Evolutionary conservation across 768 basidiomycete genomes (phyloP).

Genomic region (Infundibulicybe gibba): DNA sequence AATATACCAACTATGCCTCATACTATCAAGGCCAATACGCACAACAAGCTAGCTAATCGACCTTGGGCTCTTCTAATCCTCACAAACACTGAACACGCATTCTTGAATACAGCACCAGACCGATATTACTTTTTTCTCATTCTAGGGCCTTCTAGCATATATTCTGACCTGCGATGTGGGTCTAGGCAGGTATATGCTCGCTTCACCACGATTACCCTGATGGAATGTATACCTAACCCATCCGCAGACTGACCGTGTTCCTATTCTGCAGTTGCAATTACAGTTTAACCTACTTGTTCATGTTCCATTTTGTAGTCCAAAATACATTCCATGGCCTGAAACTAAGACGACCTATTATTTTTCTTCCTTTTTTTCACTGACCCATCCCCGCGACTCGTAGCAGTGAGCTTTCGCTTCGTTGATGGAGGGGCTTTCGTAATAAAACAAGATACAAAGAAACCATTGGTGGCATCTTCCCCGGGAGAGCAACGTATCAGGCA

Average conservation of each 20-base stretch:
- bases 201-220: no score
- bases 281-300: no score
- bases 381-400: constrained; percentile 14
- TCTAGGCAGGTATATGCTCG: no score
- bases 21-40: constrained; percentile 89
- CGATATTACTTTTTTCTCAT: constrained; percentile 23
- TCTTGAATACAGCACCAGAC: constrained; percentile 24
- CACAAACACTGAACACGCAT: constrained; percentile 25
- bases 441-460: constrained; percentile 98
- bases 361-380: constrained; percentile 18
- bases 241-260: no score
- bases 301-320: no score
- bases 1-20: constrained; percentile 80
- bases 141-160: no score
- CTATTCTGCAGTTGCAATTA: no score
- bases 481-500: constrained; percentile 61
- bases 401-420: constrained; percentile 18
- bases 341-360: constrained; percentile 8
- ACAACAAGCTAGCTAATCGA: constrained; percentile 50
- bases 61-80: constrained; percentile 28
- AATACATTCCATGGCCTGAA: no score
- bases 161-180: no score
- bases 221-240: no score
- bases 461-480: constrained; percentile 86
- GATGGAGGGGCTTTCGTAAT: constrained; percentile 26